Conservation (phyloP, 106 monocot genomes). For the Dioscorea zingiberensis region DNA sequence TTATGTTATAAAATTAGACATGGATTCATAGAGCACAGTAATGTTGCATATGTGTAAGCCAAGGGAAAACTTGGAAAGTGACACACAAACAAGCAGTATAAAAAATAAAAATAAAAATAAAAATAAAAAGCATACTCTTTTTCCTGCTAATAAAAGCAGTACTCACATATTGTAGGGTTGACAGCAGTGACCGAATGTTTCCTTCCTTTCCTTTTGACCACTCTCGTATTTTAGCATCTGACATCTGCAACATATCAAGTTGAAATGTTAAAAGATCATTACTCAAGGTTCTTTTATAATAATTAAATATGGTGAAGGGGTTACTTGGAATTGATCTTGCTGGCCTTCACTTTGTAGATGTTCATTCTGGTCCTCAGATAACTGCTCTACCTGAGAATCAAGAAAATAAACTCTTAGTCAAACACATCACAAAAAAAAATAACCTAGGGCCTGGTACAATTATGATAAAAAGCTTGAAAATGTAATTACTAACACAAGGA, state of each 20-base stretch:
- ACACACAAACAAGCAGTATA: too few species aligned
- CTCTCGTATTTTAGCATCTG: conserved; percentile 60
- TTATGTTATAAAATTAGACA: too few species aligned
- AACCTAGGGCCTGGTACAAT: too few species aligned
- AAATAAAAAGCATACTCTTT: too few species aligned
- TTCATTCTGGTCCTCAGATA: conserved; percentile 36
- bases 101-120: too few species aligned
- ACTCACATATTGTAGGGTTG: conserved; percentile 93
- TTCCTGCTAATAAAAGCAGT: not conserved
- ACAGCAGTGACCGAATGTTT: conserved; percentile 84
- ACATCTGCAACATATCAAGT: conserved; percentile 30
- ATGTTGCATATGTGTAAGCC: too few species aligned
- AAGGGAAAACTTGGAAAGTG: too few species aligned
- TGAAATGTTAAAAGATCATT: conserved; percentile 1
- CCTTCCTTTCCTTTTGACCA: conserved; percentile 96
- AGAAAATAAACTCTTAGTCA: not conserved
- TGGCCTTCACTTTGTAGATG: conserved; percentile 11
- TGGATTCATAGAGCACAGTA: too few species aligned
- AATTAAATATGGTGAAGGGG: not conserved
- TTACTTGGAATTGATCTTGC: conserved; percentile 57
- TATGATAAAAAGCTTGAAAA: too few species aligned
- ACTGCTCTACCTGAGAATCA: conserved; percentile 45
- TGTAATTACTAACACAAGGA: too few species aligned
- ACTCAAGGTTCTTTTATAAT: too few species aligned
- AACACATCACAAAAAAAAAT: not conserved